Conservation (phyloP, 2,329 filamentous ascomycete genomes). For the Tolypocladium album region DNA sequence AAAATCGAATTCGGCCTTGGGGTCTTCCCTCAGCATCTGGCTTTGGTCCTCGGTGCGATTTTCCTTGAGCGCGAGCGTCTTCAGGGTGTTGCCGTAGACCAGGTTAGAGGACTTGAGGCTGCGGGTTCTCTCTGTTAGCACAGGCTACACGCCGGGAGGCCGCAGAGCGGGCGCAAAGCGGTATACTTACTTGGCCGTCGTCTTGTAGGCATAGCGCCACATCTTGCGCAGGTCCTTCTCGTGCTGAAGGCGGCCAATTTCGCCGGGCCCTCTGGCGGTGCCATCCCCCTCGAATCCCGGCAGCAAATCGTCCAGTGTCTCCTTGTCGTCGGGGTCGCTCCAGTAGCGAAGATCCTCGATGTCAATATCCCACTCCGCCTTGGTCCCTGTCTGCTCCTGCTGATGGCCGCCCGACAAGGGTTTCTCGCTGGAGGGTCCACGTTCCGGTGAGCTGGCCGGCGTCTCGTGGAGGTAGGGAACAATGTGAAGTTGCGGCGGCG, state of each 20-base stretch:
- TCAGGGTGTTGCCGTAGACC: constrained; percentile 47
- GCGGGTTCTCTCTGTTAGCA: constrained; percentile 1
- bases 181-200: constrained; percentile 27
- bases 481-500: constrained; percentile 20
- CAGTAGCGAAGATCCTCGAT: constrained; percentile 24
- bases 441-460: background rate
- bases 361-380: constrained; percentile 20
- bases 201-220: constrained; percentile 28
- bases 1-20: constrained; percentile 26
- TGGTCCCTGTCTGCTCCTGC: constrained; percentile 8
- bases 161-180: background rate
- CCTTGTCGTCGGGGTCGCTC: constrained; percentile 22
- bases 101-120: constrained; percentile 36
- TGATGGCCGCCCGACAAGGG: constrained; percentile 1
- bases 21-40: constrained; percentile 19
- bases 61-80: constrained; percentile 31
- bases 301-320: constrained; percentile 22
- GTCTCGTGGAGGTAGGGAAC: constrained; percentile 18
- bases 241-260: constrained; percentile 22
- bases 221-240: constrained; percentile 32
- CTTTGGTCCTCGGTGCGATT: constrained; percentile 20
- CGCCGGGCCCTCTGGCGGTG: constrained; percentile 18
- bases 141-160: background rate
- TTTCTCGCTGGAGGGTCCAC: background rate
- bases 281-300: constrained; percentile 26